Percentiles rank a stretch among this genome's conserved stretches.
phyloP scores from a whole-genome alignment of 306 rosid species.

The Benincasa hispida region DNA sequence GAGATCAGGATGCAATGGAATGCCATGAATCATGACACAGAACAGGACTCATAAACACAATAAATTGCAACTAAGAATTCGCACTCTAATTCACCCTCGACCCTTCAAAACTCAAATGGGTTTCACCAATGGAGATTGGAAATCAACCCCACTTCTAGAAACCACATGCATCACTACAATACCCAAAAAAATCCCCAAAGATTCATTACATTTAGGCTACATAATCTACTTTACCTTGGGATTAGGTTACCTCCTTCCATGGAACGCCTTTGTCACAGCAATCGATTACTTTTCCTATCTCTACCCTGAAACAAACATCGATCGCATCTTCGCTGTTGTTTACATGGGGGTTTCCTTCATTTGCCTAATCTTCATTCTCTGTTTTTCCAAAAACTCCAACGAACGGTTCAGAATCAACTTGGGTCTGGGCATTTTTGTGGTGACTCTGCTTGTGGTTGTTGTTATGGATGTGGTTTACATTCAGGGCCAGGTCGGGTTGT shows the following conservation, averaged over 20 bases:
- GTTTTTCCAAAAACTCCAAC: slow-evolving; percentile 39
- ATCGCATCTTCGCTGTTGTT: slow-evolving; percentile 61
- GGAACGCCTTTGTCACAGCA: slow-evolving; percentile 92
- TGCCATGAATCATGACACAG: not conserved
- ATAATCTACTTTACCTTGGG: slow-evolving; percentile 62
- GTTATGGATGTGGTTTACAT: slow-evolving; percentile 35
- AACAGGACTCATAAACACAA: not conserved
- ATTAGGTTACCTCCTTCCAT: slow-evolving; percentile 76
- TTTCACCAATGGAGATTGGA: not conserved
- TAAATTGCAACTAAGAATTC: too few species aligned
- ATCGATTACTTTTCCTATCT: slow-evolving; percentile 74
- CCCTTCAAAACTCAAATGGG: not conserved
- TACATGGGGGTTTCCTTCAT: slow-evolving; percentile 49
- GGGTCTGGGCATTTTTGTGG: slow-evolving; percentile 45
- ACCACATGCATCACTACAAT: not conserved
- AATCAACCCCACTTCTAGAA: not conserved
- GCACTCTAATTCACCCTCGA: not conserved
- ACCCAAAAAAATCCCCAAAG: slow-evolving; percentile 28
- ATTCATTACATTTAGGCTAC: slow-evolving; percentile 47
- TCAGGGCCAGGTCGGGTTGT: slow-evolving; percentile 63
- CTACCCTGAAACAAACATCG: slow-evolving; percentile 67
- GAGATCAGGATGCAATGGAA: not conserved
- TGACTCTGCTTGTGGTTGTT: slow-evolving; percentile 47
- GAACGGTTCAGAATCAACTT: slow-evolving; percentile 43
- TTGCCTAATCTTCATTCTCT: slow-evolving; percentile 36